Conservation (phyloP, 768 basidiomycete genomes). For the Grammothele lineata region DNA sequence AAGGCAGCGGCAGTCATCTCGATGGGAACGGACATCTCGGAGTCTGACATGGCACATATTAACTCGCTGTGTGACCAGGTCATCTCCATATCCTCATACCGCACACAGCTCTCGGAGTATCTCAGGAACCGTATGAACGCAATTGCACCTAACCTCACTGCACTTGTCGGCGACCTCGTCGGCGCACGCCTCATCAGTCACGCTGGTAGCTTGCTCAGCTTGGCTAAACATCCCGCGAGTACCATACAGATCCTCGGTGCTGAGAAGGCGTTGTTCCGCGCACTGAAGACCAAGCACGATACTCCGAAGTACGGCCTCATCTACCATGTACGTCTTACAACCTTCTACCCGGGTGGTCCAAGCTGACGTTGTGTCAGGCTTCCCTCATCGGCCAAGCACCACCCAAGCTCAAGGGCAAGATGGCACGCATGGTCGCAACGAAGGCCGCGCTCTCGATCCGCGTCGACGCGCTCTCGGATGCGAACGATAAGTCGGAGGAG, state of each 20-base stretch:
- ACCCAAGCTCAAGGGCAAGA: slow-evolving; percentile 98
- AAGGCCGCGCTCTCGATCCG: slow-evolving; percentile 97
- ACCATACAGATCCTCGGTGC: slow-evolving; percentile 76
- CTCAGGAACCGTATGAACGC: slow-evolving; percentile 97
- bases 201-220: slow-evolving; percentile 63
- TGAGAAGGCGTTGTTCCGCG: slow-evolving; percentile 74
- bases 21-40: slow-evolving; percentile 99
- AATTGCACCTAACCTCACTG: slow-evolving; percentile 94
- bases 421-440: slow-evolving; percentile 99
- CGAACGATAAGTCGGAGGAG: slow-evolving; percentile 83
- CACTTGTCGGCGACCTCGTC: slow-evolving; percentile 74
- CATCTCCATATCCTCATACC: slow-evolving; percentile 93
- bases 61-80: slow-evolving; percentile 97
- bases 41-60: slow-evolving; percentile 95
- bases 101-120: slow-evolving; percentile 93
- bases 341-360: too few species aligned
- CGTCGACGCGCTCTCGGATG: slow-evolving; percentile 92
- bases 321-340: slow-evolving; percentile 71
- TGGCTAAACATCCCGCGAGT: slow-evolving; percentile 76
- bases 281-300: slow-evolving; percentile 82
- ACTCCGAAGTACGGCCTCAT: slow-evolving; percentile 99
- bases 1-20: slow-evolving; percentile 97
- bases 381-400: slow-evolving; percentile 96
- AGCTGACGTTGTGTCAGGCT: slow-evolving; percentile 47
- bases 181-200: slow-evolving; percentile 74